A percentile compares a stretch with the other conserved stretches of the same genome.
Conservation (phyloP, 1,284 basidiomycete genomes). For the Coniophora puteana region DNA sequence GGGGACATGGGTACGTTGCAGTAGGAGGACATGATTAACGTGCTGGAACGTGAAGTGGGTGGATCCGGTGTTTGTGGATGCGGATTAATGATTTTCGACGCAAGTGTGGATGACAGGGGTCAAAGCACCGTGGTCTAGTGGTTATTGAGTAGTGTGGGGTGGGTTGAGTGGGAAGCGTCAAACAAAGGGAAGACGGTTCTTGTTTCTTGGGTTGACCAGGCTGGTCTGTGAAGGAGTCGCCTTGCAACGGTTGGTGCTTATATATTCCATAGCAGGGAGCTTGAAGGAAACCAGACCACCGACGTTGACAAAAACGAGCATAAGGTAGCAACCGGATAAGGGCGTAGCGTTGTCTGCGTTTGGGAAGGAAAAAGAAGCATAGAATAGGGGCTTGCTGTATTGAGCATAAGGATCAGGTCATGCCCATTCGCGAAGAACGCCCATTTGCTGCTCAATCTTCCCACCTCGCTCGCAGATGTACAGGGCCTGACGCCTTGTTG, state of each 20-base stretch:
- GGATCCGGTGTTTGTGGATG: slow-evolving; percentile 1
- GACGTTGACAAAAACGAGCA: slow-evolving; percentile 13
- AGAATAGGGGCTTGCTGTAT: too few relatives aligned
- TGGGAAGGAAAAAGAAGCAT: too few relatives aligned
- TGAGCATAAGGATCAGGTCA: too few relatives aligned
- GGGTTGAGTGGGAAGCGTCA: slow-evolving; percentile 5
- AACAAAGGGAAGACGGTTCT: slow-evolving; percentile 8
- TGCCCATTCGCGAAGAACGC: neutral
- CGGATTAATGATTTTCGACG: slow-evolving; percentile 1
- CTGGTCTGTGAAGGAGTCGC: slow-evolving; percentile 12
- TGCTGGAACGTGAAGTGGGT: slow-evolving; percentile 4
- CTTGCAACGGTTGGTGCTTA: slow-evolving; percentile 7
- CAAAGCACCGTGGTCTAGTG: neutral
- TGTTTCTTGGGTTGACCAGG: slow-evolving; percentile 9
- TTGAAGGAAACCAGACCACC: slow-evolving; percentile 2
- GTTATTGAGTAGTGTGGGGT: slow-evolving; percentile 1
- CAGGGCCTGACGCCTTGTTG: too few relatives aligned
- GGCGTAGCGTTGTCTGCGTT: slow-evolving; percentile 16
- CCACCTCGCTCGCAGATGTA: too few relatives aligned
- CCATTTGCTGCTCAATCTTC: neutral
- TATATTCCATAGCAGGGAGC: slow-evolving; percentile 22
- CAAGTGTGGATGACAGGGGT: slow-evolving; percentile 5
- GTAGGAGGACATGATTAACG: slow-evolving; percentile 42
- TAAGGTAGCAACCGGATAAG: slow-evolving; percentile 22
- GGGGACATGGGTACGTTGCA: slow-evolving; percentile 42